Evolutionary conservation across 2,329 filamentous ascomycete species (phyloP).

Genomic region (Penicillium digitatum): DNA sequence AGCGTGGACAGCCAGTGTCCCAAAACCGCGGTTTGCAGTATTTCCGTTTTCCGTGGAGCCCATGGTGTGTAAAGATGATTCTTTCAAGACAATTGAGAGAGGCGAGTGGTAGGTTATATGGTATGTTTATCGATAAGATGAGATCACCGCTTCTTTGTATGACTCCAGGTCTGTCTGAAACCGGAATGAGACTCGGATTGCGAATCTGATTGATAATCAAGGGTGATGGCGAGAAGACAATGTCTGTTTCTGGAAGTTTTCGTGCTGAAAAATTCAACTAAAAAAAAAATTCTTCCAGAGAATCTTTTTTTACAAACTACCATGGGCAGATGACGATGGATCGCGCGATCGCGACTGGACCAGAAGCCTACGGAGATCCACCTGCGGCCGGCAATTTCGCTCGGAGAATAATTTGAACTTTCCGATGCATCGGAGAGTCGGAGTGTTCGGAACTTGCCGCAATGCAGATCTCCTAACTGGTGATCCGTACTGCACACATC

Average conservation of each 20-base stretch:
- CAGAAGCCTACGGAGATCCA: conserved; percentile 15
- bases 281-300: conserved; percentile 9
- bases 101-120: not conserved
- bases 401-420: conserved; percentile 18
- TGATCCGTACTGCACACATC: not conserved
- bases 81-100: conserved; percentile 3
- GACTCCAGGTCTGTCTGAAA: not conserved
- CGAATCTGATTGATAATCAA: conserved; percentile 12
- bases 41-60: conserved; percentile 38
- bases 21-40: conserved; percentile 71
- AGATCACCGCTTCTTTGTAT: conserved; percentile 7
- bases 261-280: conserved; percentile 5
- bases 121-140: conserved; percentile 6
- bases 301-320: conserved; percentile 31
- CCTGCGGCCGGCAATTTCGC: conserved; percentile 7
- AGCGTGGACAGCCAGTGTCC: conserved; percentile 90
- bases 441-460: conserved; percentile 19
- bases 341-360: conserved; percentile 16
- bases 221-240: conserved; percentile 5
- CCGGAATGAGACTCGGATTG: not conserved
- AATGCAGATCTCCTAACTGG: not conserved
- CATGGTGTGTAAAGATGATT: conserved; percentile 17
- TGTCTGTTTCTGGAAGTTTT: conserved; percentile 6
- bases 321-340: conserved; percentile 19
- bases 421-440: conserved; percentile 22